A percentile compares a stretch with the other conserved stretches of the same genome.
phyloP scores from a whole-genome alignment of 176 grass and related monocot genomes.

The Bonia amplexicaulis region DNA sequence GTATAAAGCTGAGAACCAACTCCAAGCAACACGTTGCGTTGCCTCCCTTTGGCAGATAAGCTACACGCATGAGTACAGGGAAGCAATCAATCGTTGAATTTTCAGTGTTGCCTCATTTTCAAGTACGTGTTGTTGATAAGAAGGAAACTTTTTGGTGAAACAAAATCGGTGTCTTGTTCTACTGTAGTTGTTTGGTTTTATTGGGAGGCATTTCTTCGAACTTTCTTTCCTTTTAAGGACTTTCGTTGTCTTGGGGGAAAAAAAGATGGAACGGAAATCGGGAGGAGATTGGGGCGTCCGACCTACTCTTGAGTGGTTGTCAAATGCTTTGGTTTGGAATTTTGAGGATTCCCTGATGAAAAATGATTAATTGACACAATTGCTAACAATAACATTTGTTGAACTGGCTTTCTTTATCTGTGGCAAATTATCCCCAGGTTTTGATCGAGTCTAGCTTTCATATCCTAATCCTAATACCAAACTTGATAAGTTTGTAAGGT shows the following conservation, averaged over 20 bases:
- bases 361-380: neutral
- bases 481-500: constrained; percentile 2
- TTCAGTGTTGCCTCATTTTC: constrained; percentile 27
- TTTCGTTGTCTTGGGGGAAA: constrained; percentile 26
- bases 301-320: constrained; percentile 26
- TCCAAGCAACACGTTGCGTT: constrained; percentile 10
- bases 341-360: constrained; percentile 6
- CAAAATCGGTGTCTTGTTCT: constrained; percentile 30
- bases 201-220: constrained; percentile 8
- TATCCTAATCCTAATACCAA: neutral
- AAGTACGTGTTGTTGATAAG: constrained; percentile 42
- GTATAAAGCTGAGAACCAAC: neutral
- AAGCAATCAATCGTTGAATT: constrained; percentile 20
- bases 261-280: neutral
- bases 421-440: constrained; percentile 3
- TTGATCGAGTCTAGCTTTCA: neutral
- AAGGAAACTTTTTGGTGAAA: neutral
- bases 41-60: constrained; percentile 11
- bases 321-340: constrained; percentile 5
- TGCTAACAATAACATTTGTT: constrained; percentile 10
- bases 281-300: constrained; percentile 20
- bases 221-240: constrained; percentile 28
- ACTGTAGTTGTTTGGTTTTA: constrained; percentile 23
- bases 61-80: neutral
- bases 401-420: neutral